phyloP scores from a whole-genome alignment of 306 rosid genomes.

The Abrus pulchellus region DNA sequence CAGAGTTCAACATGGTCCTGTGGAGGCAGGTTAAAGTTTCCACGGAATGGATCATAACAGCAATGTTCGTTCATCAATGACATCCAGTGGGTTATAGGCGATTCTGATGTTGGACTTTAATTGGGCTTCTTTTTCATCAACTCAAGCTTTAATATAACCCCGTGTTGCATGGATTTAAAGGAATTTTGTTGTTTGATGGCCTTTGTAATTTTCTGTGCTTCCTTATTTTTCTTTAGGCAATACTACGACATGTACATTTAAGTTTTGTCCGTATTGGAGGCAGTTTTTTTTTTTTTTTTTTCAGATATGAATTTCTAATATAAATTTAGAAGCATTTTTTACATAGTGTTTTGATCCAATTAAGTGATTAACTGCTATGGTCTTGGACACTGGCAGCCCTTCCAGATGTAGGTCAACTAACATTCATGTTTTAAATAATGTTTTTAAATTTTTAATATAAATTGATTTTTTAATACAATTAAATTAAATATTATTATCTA shows the following conservation, averaged over 20 bases:
- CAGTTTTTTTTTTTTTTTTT: neutral
- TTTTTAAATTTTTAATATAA: no score
- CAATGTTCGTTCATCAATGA: slow-evolving; percentile 21
- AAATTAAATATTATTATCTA: no score
- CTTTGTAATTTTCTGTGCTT: slow-evolving; percentile 46
- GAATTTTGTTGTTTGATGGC: slow-evolving; percentile 10
- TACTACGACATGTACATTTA: neutral
- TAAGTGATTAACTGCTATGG: no score
- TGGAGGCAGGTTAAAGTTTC: slow-evolving; percentile 12
- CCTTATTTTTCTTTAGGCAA: slow-evolving; percentile 11
- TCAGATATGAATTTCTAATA: slow-evolving; percentile 5
- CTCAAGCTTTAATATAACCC: neutral
- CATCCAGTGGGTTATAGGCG: slow-evolving; percentile 10
- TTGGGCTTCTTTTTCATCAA: slow-evolving; percentile 1
- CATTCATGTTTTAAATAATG: no score
- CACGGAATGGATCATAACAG: slow-evolving; percentile 16
- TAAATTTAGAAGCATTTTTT: neutral
- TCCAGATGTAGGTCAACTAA: no score
- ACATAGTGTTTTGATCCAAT: neutral
- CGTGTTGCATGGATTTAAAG: slow-evolving; percentile 24
- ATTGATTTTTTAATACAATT: no score
- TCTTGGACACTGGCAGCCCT: no score
- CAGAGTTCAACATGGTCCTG: slow-evolving; percentile 27
- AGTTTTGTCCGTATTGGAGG: slow-evolving; percentile 25
- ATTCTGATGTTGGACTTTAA: slow-evolving; percentile 31